A percentile compares a stretch with the other conserved stretches of the same genome.
These are phyloP conservation scores for Ichthyophonus hoferi DNA, from an alignment of 208 protist species.

Conservation along the genomic window DNA sequence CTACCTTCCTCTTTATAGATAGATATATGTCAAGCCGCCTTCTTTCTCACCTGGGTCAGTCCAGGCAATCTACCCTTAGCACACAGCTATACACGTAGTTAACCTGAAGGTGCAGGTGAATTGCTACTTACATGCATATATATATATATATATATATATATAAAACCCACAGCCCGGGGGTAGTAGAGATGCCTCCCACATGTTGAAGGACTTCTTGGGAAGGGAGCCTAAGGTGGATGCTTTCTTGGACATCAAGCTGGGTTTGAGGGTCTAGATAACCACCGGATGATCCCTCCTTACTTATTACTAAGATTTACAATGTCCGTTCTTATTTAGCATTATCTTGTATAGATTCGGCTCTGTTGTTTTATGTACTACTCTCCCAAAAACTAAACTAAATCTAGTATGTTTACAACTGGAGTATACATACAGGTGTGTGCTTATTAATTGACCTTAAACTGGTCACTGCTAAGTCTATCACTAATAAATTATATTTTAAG, in stretches of 20 bases:
- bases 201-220: conserved; percentile 52
- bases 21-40: not conserved
- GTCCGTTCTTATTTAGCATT: too few species aligned
- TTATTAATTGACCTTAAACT: too few species aligned
- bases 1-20: not conserved
- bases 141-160: not conserved
- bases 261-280: conserved; percentile 3
- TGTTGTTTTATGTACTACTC: too few species aligned
- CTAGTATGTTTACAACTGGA: too few species aligned
- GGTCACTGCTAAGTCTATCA: too few species aligned
- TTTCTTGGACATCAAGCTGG: conserved; percentile 44
- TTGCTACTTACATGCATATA: not conserved
- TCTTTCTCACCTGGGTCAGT: not conserved
- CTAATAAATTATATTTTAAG: too few species aligned
- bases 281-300: too few species aligned
- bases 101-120: too few species aligned
- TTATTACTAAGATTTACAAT: too few species aligned
- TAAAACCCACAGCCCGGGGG: conserved; percentile 39
- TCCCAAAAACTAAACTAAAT: too few species aligned
- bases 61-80: not conserved
- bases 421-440: too few species aligned
- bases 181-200: conserved; percentile 38
- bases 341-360: too few species aligned
- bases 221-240: conserved; percentile 50
- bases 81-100: not conserved